phyloP scores from a whole-genome alignment of 2,329 filamentous ascomycete species.

The Colletotrichum sp. region DNA sequence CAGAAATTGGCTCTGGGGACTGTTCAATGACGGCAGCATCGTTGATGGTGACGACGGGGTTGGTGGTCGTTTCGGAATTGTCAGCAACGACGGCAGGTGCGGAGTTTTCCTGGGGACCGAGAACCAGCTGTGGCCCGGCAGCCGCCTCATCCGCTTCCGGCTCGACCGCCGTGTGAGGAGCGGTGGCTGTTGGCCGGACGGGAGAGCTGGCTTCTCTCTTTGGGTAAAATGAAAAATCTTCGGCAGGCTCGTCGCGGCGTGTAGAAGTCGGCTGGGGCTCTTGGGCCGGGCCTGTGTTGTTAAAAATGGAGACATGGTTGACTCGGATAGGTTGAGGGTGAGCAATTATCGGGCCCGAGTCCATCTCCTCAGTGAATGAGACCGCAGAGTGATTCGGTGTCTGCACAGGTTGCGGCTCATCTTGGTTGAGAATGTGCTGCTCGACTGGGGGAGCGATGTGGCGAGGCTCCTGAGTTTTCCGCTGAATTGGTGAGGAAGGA shows the following conservation, averaged over 20 bases:
- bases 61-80: not conserved
- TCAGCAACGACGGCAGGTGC: not conserved
- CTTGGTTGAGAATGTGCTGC: not conserved
- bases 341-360: slow-evolving; percentile 9
- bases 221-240: slow-evolving; percentile 8
- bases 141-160: slow-evolving; percentile 14
- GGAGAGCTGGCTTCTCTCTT: slow-evolving; percentile 16
- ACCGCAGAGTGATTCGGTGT: not conserved
- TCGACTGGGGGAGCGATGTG: not conserved
- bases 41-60: not conserved
- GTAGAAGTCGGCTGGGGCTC: not conserved
- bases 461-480: not conserved
- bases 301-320: slow-evolving; percentile 19
- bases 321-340: slow-evolving; percentile 20
- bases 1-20: not conserved
- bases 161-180: not conserved
- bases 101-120: slow-evolving; percentile 5
- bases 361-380: not conserved
- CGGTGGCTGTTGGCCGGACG: not conserved
- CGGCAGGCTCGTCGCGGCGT: not conserved
- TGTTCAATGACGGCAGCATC: not conserved
- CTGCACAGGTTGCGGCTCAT: not conserved
- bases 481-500: slow-evolving; percentile 10
- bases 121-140: not conserved
- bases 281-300: not conserved